phyloP scores from a whole-genome alignment of 352 stramenopile genomes.

The Phytophthora chlamydospora region DNA sequence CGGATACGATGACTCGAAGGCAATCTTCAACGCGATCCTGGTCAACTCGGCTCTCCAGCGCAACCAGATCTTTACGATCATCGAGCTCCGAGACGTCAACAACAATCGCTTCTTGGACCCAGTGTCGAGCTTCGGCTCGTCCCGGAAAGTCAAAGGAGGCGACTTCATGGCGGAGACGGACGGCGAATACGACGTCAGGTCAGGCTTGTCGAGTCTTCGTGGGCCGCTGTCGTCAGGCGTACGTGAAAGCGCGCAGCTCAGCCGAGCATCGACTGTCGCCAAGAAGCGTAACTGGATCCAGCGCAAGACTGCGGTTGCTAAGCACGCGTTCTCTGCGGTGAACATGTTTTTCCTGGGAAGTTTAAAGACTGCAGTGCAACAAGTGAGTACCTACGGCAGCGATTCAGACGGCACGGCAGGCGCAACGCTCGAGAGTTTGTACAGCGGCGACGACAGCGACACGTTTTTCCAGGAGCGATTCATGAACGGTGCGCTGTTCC shows the following conservation, averaged over 20 bases:
- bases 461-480: slow-evolving; percentile 89
- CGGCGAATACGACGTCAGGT: slow-evolving; percentile 34
- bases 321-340: slow-evolving; percentile 37
- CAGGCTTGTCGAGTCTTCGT: slow-evolving; percentile 26
- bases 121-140: slow-evolving; percentile 64
- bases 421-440: slow-evolving; percentile 38
- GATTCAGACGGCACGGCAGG: slow-evolving; percentile 14
- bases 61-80: slow-evolving; percentile 83
- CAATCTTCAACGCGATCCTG: slow-evolving; percentile 88
- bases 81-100: slow-evolving; percentile 83
- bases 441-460: slow-evolving; percentile 60
- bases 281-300: slow-evolving; percentile 55
- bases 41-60: slow-evolving; percentile 73
- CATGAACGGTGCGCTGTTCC: slow-evolving; percentile 83
- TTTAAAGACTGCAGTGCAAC: slow-evolving; percentile 58
- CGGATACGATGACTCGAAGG: slow-evolving; percentile 84
- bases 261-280: slow-evolving; percentile 36
- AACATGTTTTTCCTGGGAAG: slow-evolving; percentile 76
- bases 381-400: slow-evolving; percentile 47
- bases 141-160: slow-evolving; percentile 14
- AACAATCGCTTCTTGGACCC: slow-evolving; percentile 87
- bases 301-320: slow-evolving; percentile 41
- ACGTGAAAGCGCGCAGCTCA: slow-evolving; percentile 30
- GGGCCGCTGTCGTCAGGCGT: slow-evolving; percentile 16
- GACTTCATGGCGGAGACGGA: slow-evolving; percentile 28